Percentiles rank a stretch among this genome's conserved stretches.
Evolutionary conservation across 1,139 yeast species (phyloP).

Genomic region (Saccharomyces hybrid): DNA sequence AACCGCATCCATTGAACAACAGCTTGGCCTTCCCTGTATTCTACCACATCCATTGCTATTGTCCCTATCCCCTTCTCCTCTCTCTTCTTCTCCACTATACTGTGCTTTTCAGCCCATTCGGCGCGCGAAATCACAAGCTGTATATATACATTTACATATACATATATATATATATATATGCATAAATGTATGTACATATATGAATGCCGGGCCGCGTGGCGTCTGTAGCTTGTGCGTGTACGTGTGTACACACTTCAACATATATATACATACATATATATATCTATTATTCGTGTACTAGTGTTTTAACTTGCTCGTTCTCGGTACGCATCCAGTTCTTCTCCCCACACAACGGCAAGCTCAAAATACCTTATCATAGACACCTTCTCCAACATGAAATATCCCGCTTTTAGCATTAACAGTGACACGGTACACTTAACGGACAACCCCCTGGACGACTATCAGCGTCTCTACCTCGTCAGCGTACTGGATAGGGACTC

Average conservation of each 20-base stretch:
- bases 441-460: constrained; percentile 28
- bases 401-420: neutral
- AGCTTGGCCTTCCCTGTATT: neutral
- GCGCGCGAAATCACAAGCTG: neutral
- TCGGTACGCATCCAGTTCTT: neutral
- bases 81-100: neutral
- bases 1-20: neutral
- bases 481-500: neutral
- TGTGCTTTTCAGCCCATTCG: neutral
- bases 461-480: constrained; percentile 24
- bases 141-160: too few relatives aligned
- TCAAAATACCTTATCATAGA: neutral
- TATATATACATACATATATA: neutral
- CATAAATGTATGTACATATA: neutral
- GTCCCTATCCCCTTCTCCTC: neutral
- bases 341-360: neutral
- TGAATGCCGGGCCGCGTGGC: neutral
- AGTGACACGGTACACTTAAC: constrained; percentile 12
- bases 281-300: neutral
- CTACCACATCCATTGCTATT: neutral
- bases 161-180: too few relatives aligned
- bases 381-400: neutral
- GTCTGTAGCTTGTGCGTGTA: neutral
- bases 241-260: neutral
- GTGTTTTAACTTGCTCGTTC: neutral